Evolutionary conservation across 2,329 filamentous ascomycete genomes (phyloP).

Genomic region (Apiospora phragmitis): DNA sequence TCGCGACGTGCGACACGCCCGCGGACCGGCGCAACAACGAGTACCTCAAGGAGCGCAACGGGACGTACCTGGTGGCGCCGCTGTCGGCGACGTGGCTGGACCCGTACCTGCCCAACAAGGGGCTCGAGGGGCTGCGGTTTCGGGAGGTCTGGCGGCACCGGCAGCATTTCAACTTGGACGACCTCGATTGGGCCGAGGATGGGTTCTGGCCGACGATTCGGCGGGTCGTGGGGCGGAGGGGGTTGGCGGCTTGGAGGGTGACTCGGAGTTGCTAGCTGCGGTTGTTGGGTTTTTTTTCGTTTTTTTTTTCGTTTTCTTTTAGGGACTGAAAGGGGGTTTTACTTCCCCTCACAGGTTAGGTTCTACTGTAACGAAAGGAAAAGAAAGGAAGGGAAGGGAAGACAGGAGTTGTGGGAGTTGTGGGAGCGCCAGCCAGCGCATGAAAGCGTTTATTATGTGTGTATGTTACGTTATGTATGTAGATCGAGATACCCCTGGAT

Average conservation of each 20-base stretch:
- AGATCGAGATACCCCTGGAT: constrained; percentile 1
- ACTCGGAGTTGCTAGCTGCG: constrained; percentile 55
- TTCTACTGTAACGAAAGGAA: no score
- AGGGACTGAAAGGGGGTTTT: constrained; percentile 9
- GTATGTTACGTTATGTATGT: not conserved
- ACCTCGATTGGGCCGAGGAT: constrained; percentile 77
- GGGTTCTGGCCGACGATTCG: constrained; percentile 71
- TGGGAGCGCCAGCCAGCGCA: not conserved
- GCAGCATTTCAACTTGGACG: constrained; percentile 74
- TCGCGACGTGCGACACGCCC: constrained; percentile 64
- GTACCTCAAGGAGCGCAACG: constrained; percentile 61
- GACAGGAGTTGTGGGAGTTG: not conserved
- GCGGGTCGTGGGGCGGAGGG: constrained; percentile 65
- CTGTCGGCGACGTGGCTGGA: constrained; percentile 71
- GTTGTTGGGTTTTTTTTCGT: no score
- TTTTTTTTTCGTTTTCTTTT: not conserved
- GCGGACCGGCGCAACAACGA: constrained; percentile 56
- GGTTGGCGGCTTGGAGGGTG: constrained; percentile 63
- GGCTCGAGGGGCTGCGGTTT: constrained; percentile 60
- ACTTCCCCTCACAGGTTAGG: no score
- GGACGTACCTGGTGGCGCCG: constrained; percentile 72
- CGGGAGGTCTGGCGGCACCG: constrained; percentile 69
- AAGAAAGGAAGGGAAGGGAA: not conserved
- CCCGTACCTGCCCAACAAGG: constrained; percentile 60
- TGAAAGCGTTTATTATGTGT: not conserved